Base-by-base conservation (phyloP, 768 basidiomycete genomes). In the Epithele typhae region DNA sequence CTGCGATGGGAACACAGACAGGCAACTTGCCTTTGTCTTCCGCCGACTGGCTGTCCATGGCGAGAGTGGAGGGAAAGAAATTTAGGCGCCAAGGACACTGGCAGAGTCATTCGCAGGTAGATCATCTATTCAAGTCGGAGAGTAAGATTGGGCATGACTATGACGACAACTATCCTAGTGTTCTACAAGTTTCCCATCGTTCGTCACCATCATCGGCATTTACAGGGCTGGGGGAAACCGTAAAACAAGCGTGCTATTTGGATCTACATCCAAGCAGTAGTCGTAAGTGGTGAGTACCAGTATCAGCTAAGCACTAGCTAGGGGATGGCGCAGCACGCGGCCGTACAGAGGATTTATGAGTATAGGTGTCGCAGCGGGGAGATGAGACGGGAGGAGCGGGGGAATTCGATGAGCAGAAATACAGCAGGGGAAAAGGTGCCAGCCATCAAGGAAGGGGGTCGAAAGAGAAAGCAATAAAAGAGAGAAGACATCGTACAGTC, bases 371-470 rank as follows among this genome's bases (percentile, higher is more conserved):
- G 51, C 53, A 49, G 52, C 44, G 44, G 41, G 37, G 46, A 59
- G 53, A 59, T 57, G 66, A 58, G 68, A 61, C 33, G 62, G 23
- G 21, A 14, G 30, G 42, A 35, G 41, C 32, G 25, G 65, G 54
- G 59, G 61, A 62, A 33, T 35, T 22, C 25, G 40, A 41, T 30
- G 34, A 33, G 25, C 43, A 53, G 35, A 42, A 45, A 48, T 58
- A 55, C 57, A 55, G 49, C 48, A 40, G 43, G 34, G 39, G 43
- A 30, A 37, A 49, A 53, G 45, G 48, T 38, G 48, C 50, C 46
- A 48, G 47, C 55, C 52, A 44, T 51, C 51, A 65, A 65, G 62
- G 63, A 57, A 67, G 55, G 58, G 58, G 59, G 57, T 59, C 50
- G 56, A 56, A 61, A 60, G 40, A 43, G 54, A 61, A 53, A 55